These are phyloP conservation scores for Metschnikowia baotianmanensis DNA, from an alignment of 805 yeast genomes.

Conservation along the genomic window DNA sequence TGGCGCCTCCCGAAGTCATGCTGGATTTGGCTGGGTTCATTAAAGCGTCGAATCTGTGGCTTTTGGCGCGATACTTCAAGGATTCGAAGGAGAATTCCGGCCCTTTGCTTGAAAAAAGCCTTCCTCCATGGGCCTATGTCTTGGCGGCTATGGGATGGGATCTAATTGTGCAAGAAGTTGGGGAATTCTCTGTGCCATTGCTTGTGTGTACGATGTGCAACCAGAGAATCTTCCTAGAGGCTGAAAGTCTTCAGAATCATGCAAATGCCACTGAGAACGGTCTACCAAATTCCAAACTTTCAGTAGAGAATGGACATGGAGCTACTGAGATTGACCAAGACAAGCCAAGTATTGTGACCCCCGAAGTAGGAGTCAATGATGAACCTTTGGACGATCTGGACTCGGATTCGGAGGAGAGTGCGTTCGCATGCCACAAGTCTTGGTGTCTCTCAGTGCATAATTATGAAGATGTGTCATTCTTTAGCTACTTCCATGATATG, in stretches of 20 bases:
- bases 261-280: no score
- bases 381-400: neutral
- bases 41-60: conserved; percentile 31
- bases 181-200: conserved; percentile 26
- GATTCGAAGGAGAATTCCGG: conserved; percentile 37
- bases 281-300: no score
- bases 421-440: conserved; percentile 26
- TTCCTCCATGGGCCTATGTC: conserved; percentile 34
- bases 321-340: no score
- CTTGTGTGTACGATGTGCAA: conserved; percentile 39
- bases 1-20: conserved; percentile 1
- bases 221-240: conserved; percentile 27
- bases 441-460: conserved; percentile 33
- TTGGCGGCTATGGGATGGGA: conserved; percentile 41
- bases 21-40: conserved; percentile 16
- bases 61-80: conserved; percentile 28
- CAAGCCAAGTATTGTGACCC: neutral
- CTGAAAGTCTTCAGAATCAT: neutral
- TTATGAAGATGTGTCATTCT: conserved; percentile 16
- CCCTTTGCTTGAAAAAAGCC: conserved; percentile 19
- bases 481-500: conserved; percentile 26
- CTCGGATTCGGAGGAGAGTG: neutral
- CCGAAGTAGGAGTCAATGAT: neutral
- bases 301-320: no score
- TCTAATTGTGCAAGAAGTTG: conserved; percentile 30